phyloP scores from a whole-genome alignment of 208 protist genomes.

The Leishmania arabica region DNA sequence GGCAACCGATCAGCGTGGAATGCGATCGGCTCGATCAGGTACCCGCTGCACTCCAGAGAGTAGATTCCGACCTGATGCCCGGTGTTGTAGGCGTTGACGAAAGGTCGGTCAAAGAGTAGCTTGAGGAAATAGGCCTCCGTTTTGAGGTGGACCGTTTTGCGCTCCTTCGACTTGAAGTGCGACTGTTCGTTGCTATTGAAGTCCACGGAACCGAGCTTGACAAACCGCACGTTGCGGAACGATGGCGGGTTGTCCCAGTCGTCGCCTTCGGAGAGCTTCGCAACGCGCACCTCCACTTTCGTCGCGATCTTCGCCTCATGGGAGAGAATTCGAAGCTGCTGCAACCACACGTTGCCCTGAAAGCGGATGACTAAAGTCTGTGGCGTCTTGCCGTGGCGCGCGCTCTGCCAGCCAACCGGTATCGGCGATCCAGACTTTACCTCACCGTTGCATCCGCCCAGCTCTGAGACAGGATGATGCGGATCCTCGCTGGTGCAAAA shows the following conservation, averaged over 20 bases:
- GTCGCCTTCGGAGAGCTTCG: conserved; percentile 40
- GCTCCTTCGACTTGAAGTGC: conserved; percentile 79
- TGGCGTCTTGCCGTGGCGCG: conserved; percentile 61
- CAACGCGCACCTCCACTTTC: conserved; percentile 85
- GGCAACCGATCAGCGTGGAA: conserved; percentile 27
- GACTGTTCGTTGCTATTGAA: conserved; percentile 87
- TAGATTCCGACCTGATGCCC: conserved; percentile 85
- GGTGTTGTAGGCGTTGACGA: conserved; percentile 71
- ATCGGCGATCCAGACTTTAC: conserved; percentile 11
- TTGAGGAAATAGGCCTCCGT: conserved; percentile 88
- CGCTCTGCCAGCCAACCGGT: conserved; percentile 79
- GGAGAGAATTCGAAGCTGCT: conserved; percentile 81
- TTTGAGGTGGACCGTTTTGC: conserved; percentile 90
- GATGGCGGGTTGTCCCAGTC: conserved; percentile 49
- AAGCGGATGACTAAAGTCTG: conserved; percentile 89
- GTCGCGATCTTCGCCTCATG: conserved; percentile 89
- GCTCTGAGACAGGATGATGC: conserved; percentile 55
- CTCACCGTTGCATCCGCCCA: conserved; percentile 35
- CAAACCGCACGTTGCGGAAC: conserved; percentile 68
- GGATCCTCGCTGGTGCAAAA: conserved; percentile 83
- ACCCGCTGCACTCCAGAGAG: conserved; percentile 78
- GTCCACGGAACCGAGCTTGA: conserved; percentile 78
- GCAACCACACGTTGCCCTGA: conserved; percentile 79
- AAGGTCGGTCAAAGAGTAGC: conserved; percentile 76
- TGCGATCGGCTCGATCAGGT: conserved; percentile 24